Percentiles rank a stretch among this genome's conserved stretches.
These are phyloP conservation scores for Magnaporthiopsis poae DNA, from an alignment of 2,329 filamentous ascomycete genomes.

Conservation along the genomic window DNA sequence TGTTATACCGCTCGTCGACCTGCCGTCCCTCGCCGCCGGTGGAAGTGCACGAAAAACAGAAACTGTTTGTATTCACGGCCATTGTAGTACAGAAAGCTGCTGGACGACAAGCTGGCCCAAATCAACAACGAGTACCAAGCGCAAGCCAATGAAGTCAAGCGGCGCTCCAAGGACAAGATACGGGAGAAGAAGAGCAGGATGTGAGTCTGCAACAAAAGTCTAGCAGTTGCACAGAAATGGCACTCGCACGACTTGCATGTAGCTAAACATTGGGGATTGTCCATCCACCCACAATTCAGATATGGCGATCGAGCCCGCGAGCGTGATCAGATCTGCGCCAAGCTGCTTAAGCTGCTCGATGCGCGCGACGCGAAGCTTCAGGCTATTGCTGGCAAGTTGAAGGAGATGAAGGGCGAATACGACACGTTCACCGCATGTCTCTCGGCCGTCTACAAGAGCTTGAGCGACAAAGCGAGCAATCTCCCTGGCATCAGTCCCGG, in stretches of 20 bases:
- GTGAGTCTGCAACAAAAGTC: background rate
- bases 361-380: conserved; percentile 15
- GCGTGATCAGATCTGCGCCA: conserved; percentile 4
- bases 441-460: conserved; percentile 14
- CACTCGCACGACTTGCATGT: too few relatives aligned
- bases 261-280: background rate
- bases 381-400: conserved; percentile 13
- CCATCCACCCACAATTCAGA: background rate
- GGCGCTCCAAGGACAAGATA: background rate
- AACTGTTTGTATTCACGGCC: background rate
- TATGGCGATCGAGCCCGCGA: background rate
- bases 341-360: conserved; percentile 14
- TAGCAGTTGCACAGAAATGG: too few relatives aligned
- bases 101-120: background rate
- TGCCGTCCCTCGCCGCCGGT: too few relatives aligned
- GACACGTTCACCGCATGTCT: conserved; percentile 14
- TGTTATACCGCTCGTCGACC: background rate
- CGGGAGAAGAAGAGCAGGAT: background rate
- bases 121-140: conserved; percentile 6
- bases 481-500: background rate
- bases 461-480: conserved; percentile 13
- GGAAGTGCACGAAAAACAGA: background rate
- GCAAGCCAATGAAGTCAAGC: background rate
- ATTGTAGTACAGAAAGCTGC: background rate
- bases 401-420: conserved; percentile 15